Conservation (phyloP, 441 rosid genomes). For the Lepidium campestre region DNA sequence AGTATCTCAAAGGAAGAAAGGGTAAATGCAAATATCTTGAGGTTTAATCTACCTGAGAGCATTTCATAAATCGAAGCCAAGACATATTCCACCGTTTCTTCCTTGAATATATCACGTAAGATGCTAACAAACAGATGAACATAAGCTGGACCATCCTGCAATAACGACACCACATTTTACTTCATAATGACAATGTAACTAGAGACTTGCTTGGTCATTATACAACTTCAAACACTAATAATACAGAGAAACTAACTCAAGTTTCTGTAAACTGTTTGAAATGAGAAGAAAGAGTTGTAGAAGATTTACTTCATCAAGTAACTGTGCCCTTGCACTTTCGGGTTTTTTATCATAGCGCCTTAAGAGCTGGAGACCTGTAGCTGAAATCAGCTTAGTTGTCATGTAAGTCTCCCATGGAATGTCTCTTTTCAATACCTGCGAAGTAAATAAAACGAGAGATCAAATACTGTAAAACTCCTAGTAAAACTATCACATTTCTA, state of each 20-base stretch:
- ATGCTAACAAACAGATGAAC: conserved; percentile 79
- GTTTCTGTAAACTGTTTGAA: background rate
- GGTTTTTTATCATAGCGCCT: conserved; percentile 80
- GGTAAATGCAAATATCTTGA: background rate
- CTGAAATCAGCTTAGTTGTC: conserved; percentile 84
- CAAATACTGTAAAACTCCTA: background rate
- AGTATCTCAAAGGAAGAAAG: background rate
- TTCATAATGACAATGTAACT: background rate
- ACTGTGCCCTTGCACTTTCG: conserved; percentile 74
- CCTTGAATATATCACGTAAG: conserved; percentile 82
- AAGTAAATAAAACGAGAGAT: background rate
- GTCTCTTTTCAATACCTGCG: conserved; percentile 84
- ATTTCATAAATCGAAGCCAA: conserved; percentile 90
- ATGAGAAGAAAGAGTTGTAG: background rate
- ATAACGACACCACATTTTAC: conserved; percentile 11
- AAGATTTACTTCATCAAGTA: conserved; percentile 77
- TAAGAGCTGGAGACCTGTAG: conserved; percentile 75
- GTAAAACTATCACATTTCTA: background rate
- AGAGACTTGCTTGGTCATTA: background rate
- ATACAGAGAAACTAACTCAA: background rate
- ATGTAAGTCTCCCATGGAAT: conserved; percentile 99
- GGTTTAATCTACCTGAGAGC: conserved; percentile 60
- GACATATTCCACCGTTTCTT: conserved; percentile 97
- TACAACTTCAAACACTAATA: background rate
- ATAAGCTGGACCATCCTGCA: conserved; percentile 93